Evolutionary conservation across 139 green algal genomes (phyloP), one percentile per base, ranked within the genome.

Genomic region (Volvox africanus): DNA sequence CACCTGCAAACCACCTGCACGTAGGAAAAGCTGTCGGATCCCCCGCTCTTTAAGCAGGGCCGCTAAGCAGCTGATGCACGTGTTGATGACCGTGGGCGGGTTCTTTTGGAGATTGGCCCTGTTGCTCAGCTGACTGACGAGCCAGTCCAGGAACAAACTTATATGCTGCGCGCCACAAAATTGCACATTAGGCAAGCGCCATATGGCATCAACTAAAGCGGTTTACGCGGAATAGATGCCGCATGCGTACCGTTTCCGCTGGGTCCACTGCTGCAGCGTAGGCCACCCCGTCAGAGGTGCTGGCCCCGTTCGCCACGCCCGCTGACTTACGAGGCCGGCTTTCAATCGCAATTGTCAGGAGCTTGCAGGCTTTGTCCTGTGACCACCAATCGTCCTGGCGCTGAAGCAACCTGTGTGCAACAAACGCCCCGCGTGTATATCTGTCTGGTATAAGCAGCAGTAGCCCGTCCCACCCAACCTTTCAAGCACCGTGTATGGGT

Each of bases 321-420:
- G 76, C 28, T 19, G 86, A 92, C 79, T 96, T 96, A 44, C 93
- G 78, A 0, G 96, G 96, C 21, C 96, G 93, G 28, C 80, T 86
- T 6, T 92, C 95, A 67, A 99, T 86, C 17, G 98, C 90, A 21
- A 91, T 93, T 0, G 95, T 93, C 33, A 99, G 94, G 88, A 99
- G 87, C 65, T 92, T 92, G 89, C 92, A 94, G 30, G 97, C 95
- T 91, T 97, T 99, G 55, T 98, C 96, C 92, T 99, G 96, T 0
- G 97, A 98, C 94, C 97, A 98, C 97, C 97, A 99, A 93, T 99
- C 97, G 92, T 99, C 97, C 32, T 94, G 92, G 71, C 97, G 95
- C 92, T 97, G 95, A 85, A 99, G 95, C 83, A 99, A 94, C 84
- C 96, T 96, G 84, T 79, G 36, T 9, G 55, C 61, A 13, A 24